These are phyloP conservation scores for Dichotomocladium elegans DNA, from an alignment of 371 early-diverging fungal genomes.

Conservation along the genomic window DNA sequence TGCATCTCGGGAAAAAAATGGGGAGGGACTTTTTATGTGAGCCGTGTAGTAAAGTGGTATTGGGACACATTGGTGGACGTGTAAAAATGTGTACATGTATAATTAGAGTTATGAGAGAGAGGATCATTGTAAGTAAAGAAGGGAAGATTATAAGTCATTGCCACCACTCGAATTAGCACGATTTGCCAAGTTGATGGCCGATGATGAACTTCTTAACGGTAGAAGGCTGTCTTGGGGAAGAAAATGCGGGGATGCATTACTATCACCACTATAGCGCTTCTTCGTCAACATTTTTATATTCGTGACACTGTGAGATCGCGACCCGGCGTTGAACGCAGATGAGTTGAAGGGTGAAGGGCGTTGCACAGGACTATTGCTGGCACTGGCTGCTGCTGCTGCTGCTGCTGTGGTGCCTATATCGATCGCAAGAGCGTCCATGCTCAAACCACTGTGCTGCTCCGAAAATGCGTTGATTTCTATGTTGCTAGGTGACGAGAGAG, in stretches of 20 bases:
- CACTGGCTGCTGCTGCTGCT: too few relatives aligned
- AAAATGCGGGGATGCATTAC: constrained; percentile 14
- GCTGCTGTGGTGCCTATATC: too few relatives aligned
- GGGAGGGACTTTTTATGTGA: too few relatives aligned
- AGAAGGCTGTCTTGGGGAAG: constrained; percentile 6
- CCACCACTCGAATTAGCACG: constrained; percentile 4
- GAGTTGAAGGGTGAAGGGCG: constrained; percentile 5
- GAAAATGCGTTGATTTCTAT: constrained; percentile 12
- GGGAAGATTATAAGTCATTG: not conserved
- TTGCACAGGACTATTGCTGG: not conserved
- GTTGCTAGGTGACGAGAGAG: not conserved
- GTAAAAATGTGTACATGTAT: too few relatives aligned
- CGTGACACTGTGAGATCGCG: constrained; percentile 12
- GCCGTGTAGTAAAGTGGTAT: too few relatives aligned
- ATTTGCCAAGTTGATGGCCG: constrained; percentile 19
- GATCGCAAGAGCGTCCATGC: constrained; percentile 2
- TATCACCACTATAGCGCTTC: constrained; percentile 31
- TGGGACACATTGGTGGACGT: too few relatives aligned
- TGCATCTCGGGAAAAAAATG: too few relatives aligned
- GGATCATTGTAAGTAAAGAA: not conserved
- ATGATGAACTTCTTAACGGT: constrained; percentile 16
- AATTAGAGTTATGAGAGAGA: not conserved
- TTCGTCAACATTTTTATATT: constrained; percentile 22
- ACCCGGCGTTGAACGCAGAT: constrained; percentile 7
- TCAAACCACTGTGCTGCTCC: too few relatives aligned